phyloP scores from a whole-genome alignment of 2,329 filamentous ascomycete genomes.

The Penicillium hordei region DNA sequence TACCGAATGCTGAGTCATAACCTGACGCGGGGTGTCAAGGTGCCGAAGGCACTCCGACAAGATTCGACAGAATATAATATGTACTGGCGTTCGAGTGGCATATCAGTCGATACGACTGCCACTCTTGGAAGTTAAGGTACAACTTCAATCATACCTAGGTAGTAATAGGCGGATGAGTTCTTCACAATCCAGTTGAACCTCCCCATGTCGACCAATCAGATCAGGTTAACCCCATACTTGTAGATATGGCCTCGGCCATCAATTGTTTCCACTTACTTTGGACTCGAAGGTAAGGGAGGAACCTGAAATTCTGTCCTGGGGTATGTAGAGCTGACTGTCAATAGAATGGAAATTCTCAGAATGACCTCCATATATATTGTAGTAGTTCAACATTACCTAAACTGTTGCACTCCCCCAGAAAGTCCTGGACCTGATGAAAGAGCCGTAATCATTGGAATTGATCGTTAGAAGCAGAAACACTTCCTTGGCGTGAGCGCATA shows the following conservation, averaged over 20 bases:
- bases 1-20: not conserved
- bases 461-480: too few species aligned
- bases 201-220: not conserved
- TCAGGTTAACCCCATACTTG: not conserved
- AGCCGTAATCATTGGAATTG: accelerated
- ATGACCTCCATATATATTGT: not conserved
- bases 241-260: not conserved
- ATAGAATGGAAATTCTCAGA: not conserved
- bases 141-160: not conserved
- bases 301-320: accelerated
- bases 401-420: accelerated
- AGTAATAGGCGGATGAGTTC: not conserved
- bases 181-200: not conserved
- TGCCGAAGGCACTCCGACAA: not conserved
- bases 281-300: not conserved
- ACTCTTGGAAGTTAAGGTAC: not conserved
- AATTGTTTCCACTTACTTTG: not conserved
- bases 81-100: not conserved
- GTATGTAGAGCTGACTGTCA: not conserved
- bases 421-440: not conserved
- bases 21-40: not conserved
- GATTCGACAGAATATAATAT: not conserved
- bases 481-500: too few species aligned
- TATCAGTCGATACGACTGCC: accelerated
- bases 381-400: not conserved